Evolutionary conservation across 1,139 yeast species (phyloP).

Genomic region (Yamadazyma diospyri): DNA sequence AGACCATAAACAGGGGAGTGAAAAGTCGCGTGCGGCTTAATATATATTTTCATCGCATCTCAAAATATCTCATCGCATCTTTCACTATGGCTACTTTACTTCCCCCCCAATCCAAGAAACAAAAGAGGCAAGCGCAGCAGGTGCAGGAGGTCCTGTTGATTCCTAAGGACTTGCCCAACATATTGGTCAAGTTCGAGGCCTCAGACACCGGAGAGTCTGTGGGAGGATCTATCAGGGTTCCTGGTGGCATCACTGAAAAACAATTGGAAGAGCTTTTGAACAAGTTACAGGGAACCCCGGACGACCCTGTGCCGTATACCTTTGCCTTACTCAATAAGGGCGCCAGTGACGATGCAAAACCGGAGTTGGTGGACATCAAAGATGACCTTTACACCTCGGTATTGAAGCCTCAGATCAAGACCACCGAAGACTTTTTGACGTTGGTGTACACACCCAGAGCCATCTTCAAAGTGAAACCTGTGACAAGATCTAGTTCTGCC

Average conservation of each 20-base stretch:
- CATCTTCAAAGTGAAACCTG: constrained; percentile 86
- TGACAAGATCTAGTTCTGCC: constrained; percentile 87
- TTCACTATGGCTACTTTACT: constrained; percentile 78
- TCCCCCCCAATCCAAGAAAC: constrained; percentile 93
- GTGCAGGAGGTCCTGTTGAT: constrained; percentile 71
- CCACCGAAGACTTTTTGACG: constrained; percentile 92
- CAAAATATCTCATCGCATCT: constrained; percentile 7
- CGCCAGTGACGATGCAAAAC: constrained; percentile 34
- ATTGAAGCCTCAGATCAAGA: constrained; percentile 78
- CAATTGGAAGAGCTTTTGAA: constrained; percentile 87
- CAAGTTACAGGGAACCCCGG: constrained; percentile 60
- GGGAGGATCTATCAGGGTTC: constrained; percentile 87
- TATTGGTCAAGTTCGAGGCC: constrained; percentile 84
- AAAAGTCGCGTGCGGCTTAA: background rate
- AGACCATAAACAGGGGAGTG: no score
- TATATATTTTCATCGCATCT: background rate
- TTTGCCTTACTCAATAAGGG: constrained; percentile 64
- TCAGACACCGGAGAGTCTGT: constrained; percentile 88
- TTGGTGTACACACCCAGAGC: constrained; percentile 93
- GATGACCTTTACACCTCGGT: constrained; percentile 76
- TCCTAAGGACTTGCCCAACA: constrained; percentile 83
- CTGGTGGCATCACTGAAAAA: constrained; percentile 81
- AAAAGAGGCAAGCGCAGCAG: constrained; percentile 77
- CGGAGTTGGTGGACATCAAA: constrained; percentile 61
- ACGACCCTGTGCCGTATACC: constrained; percentile 88